A percentile compares a stretch with the other conserved stretches of the same genome.
Conservation (phyloP, 2,329 filamentous ascomycete genomes). For the Aspergillus sp. region DNA sequence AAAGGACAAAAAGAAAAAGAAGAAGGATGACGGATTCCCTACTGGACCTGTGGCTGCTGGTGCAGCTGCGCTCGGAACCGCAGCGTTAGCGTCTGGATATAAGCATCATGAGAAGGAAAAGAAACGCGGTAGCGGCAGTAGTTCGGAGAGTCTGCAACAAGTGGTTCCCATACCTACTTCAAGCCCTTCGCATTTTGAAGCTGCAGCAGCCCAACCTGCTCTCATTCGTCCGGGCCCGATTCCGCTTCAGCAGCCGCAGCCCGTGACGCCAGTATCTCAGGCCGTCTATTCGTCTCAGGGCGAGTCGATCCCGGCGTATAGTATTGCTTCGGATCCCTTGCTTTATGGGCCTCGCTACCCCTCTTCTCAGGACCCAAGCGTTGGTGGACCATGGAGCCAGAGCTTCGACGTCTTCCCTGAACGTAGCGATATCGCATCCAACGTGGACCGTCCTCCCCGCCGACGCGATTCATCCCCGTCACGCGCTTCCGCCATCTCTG, state of each 20-base stretch:
- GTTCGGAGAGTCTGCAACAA: slow-evolving; percentile 36
- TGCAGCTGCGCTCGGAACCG: slow-evolving; percentile 36
- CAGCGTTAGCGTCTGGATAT: slow-evolving; percentile 33
- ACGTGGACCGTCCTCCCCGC: slow-evolving; percentile 14
- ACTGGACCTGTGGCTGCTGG: slow-evolving; percentile 33
- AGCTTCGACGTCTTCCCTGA: slow-evolving; percentile 3
- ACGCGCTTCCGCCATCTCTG: slow-evolving; percentile 9
- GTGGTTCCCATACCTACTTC: slow-evolving; percentile 60
- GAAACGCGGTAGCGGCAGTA: slow-evolving; percentile 6
- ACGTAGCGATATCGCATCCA: slow-evolving; percentile 3
- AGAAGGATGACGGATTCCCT: slow-evolving; percentile 18
- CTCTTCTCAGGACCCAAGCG: background rate
- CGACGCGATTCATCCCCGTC: slow-evolving; percentile 42
- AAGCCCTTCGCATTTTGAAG: slow-evolving; percentile 57
- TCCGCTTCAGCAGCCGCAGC: slow-evolving; percentile 77
- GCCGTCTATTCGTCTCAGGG: slow-evolving; percentile 52
- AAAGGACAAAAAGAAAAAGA: slow-evolving; percentile 33
- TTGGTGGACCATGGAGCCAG: background rate
- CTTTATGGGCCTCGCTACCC: slow-evolving; percentile 25
- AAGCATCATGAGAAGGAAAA: slow-evolving; percentile 5
- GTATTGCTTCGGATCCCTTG: slow-evolving; percentile 33
- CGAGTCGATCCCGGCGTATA: slow-evolving; percentile 32
- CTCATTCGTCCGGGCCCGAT: slow-evolving; percentile 50
- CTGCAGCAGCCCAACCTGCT: slow-evolving; percentile 25
- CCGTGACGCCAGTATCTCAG: slow-evolving; percentile 62